Percentiles rank a stretch among this genome's conserved stretches.
phyloP scores from a whole-genome alignment of 176 grass and related monocot genomes.

The Rhipidocladum racemiflorum region DNA sequence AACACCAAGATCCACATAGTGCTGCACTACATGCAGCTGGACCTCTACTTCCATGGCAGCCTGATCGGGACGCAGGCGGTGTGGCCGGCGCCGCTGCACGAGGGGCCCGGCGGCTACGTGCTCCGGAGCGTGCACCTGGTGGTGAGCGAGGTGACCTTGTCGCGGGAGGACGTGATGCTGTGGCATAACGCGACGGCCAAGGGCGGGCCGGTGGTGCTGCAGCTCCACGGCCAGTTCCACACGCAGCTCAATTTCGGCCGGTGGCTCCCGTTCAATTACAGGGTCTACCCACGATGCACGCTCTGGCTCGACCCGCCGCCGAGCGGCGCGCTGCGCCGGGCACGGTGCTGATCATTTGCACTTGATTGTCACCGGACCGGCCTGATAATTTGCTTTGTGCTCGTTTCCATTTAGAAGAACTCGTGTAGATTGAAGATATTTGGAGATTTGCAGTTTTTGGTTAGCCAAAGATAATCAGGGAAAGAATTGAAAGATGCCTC shows the following conservation, averaged over 20 bases:
- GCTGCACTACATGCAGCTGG: slow-evolving; percentile 70
- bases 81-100: slow-evolving; percentile 42
- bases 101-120: slow-evolving; percentile 21
- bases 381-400: not conserved
- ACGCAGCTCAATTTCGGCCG: slow-evolving; percentile 58
- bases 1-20: slow-evolving; percentile 57
- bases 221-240: slow-evolving; percentile 41
- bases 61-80: slow-evolving; percentile 54
- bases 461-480: not conserved
- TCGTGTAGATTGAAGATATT: not conserved
- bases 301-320: slow-evolving; percentile 63
- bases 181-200: slow-evolving; percentile 46
- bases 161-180: not conserved
- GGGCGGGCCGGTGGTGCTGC: slow-evolving; percentile 35
- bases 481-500: not conserved
- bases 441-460: not conserved
- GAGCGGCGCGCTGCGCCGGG: slow-evolving; percentile 40
- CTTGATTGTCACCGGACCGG: not conserved
- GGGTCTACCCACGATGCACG: slow-evolving; percentile 34
- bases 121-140: slow-evolving; percentile 46
- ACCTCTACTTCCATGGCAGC: slow-evolving; percentile 61
- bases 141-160: slow-evolving; percentile 41
- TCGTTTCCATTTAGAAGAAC: not conserved
- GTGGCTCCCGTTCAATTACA: slow-evolving; percentile 66
- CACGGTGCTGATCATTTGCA: slow-evolving; percentile 25